phyloP scores from a whole-genome alignment of 1,284 basidiomycete genomes.

The Fomitiporia mediterranea region DNA sequence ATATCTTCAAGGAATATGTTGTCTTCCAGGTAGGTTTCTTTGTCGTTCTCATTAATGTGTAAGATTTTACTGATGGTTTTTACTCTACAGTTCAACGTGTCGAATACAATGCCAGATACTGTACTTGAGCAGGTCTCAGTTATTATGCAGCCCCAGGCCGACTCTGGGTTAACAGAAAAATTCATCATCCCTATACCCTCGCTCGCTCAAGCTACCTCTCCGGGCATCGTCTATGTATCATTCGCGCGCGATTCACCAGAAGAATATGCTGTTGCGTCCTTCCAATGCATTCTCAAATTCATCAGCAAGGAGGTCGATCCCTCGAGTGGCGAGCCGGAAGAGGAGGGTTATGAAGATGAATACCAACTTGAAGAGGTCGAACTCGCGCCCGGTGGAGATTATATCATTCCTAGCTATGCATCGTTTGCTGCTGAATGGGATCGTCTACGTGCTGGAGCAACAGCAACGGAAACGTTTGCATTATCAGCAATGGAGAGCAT shows the following conservation, averaged over 20 bases:
- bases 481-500: slow-evolving; percentile 91
- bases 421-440: slow-evolving; percentile 97
- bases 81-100: slow-evolving; percentile 81
- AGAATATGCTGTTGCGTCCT: slow-evolving; percentile 81
- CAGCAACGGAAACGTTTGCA: slow-evolving; percentile 90
- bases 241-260: slow-evolving; percentile 81
- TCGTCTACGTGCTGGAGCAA: slow-evolving; percentile 70
- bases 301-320: slow-evolving; percentile 98
- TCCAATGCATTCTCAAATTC: slow-evolving; percentile 93
- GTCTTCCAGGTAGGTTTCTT: slow-evolving; percentile 92
- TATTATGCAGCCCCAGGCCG: slow-evolving; percentile 78
- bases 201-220: slow-evolving; percentile 65
- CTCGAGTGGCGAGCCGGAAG: slow-evolving; percentile 93
- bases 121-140: slow-evolving; percentile 96
- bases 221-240: slow-evolving; percentile 87
- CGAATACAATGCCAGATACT: slow-evolving; percentile 98
- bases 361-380: slow-evolving; percentile 98
- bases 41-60: neutral
- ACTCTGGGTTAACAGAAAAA: slow-evolving; percentile 82
- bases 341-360: slow-evolving; percentile 98
- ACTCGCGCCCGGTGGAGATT: slow-evolving; percentile 86
- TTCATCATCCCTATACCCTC: slow-evolving; percentile 87
- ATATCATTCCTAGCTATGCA: slow-evolving; percentile 89
- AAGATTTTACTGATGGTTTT: neutral
- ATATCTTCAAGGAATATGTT: slow-evolving; percentile 92